Conservation (phyloP, 345 rosid genomes). For the Euphorbia peplus region DNA sequence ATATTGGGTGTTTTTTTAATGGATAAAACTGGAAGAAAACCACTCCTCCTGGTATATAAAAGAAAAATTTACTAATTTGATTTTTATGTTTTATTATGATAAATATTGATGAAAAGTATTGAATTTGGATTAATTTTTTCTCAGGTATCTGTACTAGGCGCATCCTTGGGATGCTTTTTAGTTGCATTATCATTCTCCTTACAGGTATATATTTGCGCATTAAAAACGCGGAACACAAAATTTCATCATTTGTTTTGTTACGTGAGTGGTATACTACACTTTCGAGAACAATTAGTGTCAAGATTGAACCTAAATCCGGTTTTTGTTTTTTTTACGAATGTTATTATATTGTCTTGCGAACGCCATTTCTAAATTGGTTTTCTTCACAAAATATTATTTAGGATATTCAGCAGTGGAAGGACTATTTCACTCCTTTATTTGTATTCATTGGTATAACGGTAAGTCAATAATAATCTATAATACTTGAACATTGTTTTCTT, state of each 20-base stretch:
- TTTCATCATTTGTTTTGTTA: too few species aligned
- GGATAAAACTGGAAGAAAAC: conserved; percentile 70
- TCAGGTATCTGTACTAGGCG: conserved; percentile 72
- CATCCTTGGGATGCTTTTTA: conserved; percentile 68
- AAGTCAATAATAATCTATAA: neutral
- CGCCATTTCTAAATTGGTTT: neutral
- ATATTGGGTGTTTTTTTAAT: conserved; percentile 54
- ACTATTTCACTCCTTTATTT: conserved; percentile 34
- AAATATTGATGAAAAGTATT: too few species aligned
- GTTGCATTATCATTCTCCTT: conserved; percentile 47
- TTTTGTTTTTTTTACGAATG: neutral
- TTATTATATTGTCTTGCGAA: neutral
- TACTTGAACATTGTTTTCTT: too few species aligned
- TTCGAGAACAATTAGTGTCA: too few species aligned
- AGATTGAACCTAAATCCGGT: too few species aligned
- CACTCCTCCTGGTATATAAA: conserved; percentile 56
- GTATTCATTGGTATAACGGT: conserved; percentile 50
- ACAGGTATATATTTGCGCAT: conserved; percentile 44
- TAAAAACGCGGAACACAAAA: too few species aligned
- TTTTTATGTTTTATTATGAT: too few species aligned
- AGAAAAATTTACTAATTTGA: too few species aligned
- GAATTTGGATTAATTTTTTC: neutral
- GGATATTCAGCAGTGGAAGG: conserved; percentile 43
- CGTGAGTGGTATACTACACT: too few species aligned
- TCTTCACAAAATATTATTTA: conserved; percentile 7